These are phyloP conservation scores for Microbotryum violaceum DNA, from an alignment of 1,284 basidiomycete species.

Conservation along the genomic window DNA sequence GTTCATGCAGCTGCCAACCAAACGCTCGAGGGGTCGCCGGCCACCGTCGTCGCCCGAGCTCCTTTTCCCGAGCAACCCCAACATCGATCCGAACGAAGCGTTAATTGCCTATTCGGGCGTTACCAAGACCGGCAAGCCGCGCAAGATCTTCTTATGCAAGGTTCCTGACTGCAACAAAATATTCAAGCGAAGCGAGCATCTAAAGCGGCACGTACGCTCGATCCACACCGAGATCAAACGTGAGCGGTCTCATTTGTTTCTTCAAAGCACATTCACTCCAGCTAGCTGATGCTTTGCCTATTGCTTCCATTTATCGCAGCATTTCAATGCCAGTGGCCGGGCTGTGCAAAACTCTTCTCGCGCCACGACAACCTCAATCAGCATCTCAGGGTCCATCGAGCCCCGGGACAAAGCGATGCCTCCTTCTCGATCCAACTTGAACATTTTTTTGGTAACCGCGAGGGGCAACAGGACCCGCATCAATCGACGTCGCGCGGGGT, in stretches of 20 bases:
- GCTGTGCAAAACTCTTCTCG: constrained; percentile 72
- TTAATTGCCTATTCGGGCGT: constrained; percentile 25
- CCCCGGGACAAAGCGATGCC: constrained; percentile 7
- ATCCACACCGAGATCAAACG: constrained; percentile 77
- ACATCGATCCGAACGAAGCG: constrained; percentile 17
- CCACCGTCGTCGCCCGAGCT: constrained; percentile 28
- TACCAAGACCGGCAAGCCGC: constrained; percentile 35
- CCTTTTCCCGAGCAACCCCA: constrained; percentile 17
- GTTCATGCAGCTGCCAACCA: constrained; percentile 29
- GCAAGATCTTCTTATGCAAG: constrained; percentile 35
- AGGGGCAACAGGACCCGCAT: too few species aligned
- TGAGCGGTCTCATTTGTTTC: constrained; percentile 43
- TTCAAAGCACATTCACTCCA: constrained; percentile 6
- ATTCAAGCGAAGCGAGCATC: constrained; percentile 66
- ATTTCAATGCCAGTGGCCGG: constrained; percentile 64
- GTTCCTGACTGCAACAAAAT: constrained; percentile 51
- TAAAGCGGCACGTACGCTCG: constrained; percentile 66
- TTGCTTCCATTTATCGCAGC: constrained; percentile 46
- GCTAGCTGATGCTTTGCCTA: not conserved
- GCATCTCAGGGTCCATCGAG: constrained; percentile 30
- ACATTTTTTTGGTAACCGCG: too few species aligned
- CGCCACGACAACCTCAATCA: constrained; percentile 66
- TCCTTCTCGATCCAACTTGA: constrained; percentile 12
- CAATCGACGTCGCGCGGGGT: too few species aligned
- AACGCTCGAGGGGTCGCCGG: constrained; percentile 33